A percentile compares a stretch with the other conserved stretches of the same genome.
phyloP scores from a whole-genome alignment of 2,329 filamentous ascomycete species.

The Alternaria burnsii region DNA sequence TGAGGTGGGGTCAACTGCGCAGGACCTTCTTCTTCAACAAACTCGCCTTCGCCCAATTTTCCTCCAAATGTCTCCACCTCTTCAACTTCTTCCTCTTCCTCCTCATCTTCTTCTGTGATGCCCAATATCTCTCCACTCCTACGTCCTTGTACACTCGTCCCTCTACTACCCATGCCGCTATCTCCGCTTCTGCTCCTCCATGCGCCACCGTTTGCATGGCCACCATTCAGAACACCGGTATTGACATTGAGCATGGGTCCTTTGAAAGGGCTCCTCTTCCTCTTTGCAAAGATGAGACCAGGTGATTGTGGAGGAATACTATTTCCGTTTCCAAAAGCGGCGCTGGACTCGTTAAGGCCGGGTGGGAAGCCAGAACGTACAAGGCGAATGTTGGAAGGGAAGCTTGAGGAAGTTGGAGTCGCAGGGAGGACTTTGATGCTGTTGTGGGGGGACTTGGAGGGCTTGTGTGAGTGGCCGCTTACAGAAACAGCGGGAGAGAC shows the following conservation, averaged over 20 bases:
- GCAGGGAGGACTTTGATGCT: slow-evolving; percentile 93
- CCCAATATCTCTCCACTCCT: slow-evolving; percentile 79
- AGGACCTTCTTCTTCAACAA: slow-evolving; percentile 35
- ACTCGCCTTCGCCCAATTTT: slow-evolving; percentile 49
- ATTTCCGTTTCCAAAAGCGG: slow-evolving; percentile 63
- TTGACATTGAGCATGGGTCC: slow-evolving; percentile 70
- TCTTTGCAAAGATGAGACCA: slow-evolving; percentile 79
- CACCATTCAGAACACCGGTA: slow-evolving; percentile 27
- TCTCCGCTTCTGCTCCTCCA: slow-evolving; percentile 19
- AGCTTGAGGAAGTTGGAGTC: slow-evolving; percentile 75
- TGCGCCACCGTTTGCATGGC: not conserved
- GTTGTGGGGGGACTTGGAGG: slow-evolving; percentile 79
- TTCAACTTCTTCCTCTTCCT: slow-evolving; percentile 59
- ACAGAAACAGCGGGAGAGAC: slow-evolving; percentile 55
- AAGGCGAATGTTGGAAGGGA: slow-evolving; percentile 86
- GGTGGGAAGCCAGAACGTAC: slow-evolving; percentile 65
- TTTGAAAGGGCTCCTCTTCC: slow-evolving; percentile 84
- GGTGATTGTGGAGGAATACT: slow-evolving; percentile 55
- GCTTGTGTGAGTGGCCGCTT: slow-evolving; percentile 69
- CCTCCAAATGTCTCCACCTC: slow-evolving; percentile 69
- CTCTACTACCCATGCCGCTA: slow-evolving; percentile 33
- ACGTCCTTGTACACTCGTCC: slow-evolving; percentile 70
- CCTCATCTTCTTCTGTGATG: slow-evolving; percentile 53
- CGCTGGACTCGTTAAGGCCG: slow-evolving; percentile 42
- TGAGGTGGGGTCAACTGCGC: slow-evolving; percentile 17